These are phyloP conservation scores for Cyamopsis tetragonoloba DNA, from an alignment of 306 rosid species.

Conservation along the genomic window DNA sequence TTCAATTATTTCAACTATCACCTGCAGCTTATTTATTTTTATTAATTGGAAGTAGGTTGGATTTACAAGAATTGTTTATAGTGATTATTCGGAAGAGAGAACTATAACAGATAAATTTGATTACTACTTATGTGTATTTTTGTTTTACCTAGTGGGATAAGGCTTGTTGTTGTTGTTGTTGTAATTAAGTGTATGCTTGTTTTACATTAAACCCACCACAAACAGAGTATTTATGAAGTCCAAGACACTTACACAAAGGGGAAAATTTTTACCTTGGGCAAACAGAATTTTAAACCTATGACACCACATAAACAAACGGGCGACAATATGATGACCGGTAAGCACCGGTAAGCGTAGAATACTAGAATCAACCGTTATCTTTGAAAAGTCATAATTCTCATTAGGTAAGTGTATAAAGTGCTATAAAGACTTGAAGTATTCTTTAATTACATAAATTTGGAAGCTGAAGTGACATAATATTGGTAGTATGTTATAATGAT, in stretches of 20 bases:
- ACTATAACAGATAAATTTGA: not conserved
- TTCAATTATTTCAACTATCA: constrained; percentile 17
- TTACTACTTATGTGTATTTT: not conserved
- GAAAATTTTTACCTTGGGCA: too few species aligned
- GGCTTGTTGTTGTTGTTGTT: too few species aligned
- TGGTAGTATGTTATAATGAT: not conserved
- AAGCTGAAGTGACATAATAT: constrained; percentile 1
- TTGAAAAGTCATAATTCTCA: constrained; percentile 13
- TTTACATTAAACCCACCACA: too few species aligned
- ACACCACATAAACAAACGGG: too few species aligned
- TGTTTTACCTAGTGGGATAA: too few species aligned
- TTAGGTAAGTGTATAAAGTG: not conserved
- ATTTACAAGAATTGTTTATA: not conserved
- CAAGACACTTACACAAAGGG: too few species aligned
- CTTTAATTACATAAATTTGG: not conserved
- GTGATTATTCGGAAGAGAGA: not conserved
- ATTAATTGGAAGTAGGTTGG: not conserved
- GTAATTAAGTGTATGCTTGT: too few species aligned
- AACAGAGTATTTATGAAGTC: too few species aligned
- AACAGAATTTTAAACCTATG: too few species aligned
- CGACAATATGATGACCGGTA: too few species aligned
- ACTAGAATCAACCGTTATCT: not conserved
- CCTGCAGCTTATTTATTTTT: not conserved
- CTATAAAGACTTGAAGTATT: not conserved
- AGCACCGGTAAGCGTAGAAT: too few species aligned